Evolutionary conservation across 176 grass and related monocot species (phyloP).

Genomic region (Aegilops bicornis): DNA sequence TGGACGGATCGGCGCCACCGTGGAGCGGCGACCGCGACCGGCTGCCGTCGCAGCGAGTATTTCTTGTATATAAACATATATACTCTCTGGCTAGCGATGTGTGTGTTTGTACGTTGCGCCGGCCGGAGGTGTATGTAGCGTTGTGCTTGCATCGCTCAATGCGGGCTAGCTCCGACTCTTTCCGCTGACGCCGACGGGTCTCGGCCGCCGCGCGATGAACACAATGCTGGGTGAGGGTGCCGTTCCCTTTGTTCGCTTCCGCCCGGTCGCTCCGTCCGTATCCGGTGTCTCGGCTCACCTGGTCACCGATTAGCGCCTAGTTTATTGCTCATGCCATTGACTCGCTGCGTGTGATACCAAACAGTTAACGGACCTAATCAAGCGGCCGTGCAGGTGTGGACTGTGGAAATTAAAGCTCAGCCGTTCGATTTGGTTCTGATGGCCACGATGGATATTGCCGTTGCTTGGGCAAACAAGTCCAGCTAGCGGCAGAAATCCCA

Average conservation of each 20-base stretch:
- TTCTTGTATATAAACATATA: not conserved
- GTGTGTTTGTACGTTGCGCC: not conserved
- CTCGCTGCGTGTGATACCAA: not conserved
- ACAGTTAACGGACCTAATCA: not conserved
- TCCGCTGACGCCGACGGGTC: slow-evolving; percentile 31
- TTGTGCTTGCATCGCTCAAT: not conserved
- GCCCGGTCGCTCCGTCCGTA: not conserved
- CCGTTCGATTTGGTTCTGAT: slow-evolving; percentile 23
- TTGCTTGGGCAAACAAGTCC: not conserved
- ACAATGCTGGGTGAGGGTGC: slow-evolving; percentile 3
- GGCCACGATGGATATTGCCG: not conserved
- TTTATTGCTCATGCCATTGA: not conserved
- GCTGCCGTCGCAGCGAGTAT: not conserved
- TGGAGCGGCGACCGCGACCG: not conserved
- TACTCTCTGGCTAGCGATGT: not conserved
- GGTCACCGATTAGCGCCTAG: too few relatives aligned
- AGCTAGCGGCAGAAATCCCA: not conserved
- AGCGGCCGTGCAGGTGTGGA: not conserved
- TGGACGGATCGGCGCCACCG: not conserved
- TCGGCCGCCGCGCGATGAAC: slow-evolving; percentile 14
- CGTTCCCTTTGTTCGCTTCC: slow-evolving; percentile 9
- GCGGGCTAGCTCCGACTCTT: not conserved
- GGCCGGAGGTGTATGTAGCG: not conserved
- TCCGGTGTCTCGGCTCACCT: not conserved
- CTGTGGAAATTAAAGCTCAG: not conserved